Evolutionary conservation across 2,329 filamentous ascomycete genomes (phyloP), one percentile per base, ranked within the genome.

Genomic region (Trichoderma sp.): DNA sequence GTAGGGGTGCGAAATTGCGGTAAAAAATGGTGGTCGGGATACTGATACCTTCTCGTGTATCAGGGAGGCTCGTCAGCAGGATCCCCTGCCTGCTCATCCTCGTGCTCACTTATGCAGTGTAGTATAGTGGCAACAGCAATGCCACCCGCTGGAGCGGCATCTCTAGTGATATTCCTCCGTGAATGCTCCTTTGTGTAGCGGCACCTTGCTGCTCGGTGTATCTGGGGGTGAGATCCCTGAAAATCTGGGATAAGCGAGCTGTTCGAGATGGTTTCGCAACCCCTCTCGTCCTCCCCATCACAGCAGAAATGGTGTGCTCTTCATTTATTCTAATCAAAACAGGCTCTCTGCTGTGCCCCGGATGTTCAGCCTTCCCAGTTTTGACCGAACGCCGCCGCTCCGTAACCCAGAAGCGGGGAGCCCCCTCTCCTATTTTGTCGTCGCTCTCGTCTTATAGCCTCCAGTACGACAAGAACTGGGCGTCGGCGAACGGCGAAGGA

Each of bases 1-100:
- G 70, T 69, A 72, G 72, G 71, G 55, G 68, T 66, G 54, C 68
- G 68, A 69, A 67, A 71, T 69, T 69, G 67, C 56, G 49, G 51
- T 65, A 55, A 49, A 59, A 55, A 11, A 46, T 49, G 46, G 61
- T 34, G n/a, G 30, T 32, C 51, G 18, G 34, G 46, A 37, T 56
- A 18, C 26, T 18, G 46, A 28, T 56, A 18, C 26, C 18, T n/a
- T 55, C 24, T 54, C 5, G 18, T 32, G 46, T 26, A 30, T 26
- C 49, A 28, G 24, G 24, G 21, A 26, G 24, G 26, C 11, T 54
- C 51, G 51, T 54, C 24, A 21, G 46, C 21, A 4, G n/a, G 21
- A 13, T 10, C 21, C 51, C 39, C 51, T 13, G 14, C 18, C 14
- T 28, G 51, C 26, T 26, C 26, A 14, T 16, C 13, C 24, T 54